phyloP scores from a whole-genome alignment of 371 early-diverging fungal genomes.

The Mucor racemosus region DNA sequence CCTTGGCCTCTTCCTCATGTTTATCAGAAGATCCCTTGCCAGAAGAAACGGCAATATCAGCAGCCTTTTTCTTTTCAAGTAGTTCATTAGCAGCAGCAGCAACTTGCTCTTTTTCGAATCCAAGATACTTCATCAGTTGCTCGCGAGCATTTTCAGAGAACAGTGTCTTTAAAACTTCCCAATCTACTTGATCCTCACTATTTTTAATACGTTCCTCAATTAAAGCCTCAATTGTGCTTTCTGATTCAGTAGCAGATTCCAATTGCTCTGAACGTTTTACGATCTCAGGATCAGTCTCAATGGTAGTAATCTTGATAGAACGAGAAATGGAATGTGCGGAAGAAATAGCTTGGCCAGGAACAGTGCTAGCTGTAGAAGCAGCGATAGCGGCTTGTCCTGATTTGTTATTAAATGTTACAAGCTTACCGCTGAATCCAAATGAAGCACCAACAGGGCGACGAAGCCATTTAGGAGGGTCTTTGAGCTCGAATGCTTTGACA shows the following conservation, averaged over 20 bases:
- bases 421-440: constrained; percentile 91
- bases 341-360: neutral
- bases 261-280: constrained; percentile 67
- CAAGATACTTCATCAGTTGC: constrained; percentile 81
- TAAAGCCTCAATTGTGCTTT: constrained; percentile 48
- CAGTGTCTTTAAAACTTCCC: constrained; percentile 83
- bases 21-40: no score
- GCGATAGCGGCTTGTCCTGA: neutral
- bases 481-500: constrained; percentile 53
- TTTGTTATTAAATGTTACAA: constrained; percentile 68
- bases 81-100: constrained; percentile 1
- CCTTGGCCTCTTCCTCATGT: no score
- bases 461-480: constrained; percentile 95
- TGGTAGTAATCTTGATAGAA: constrained; percentile 47
- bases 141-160: constrained; percentile 83
- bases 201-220: constrained; percentile 59
- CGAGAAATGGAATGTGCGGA: neutral
- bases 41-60: constrained; percentile 9
- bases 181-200: constrained; percentile 61
- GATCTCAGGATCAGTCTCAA: constrained; percentile 71
- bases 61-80: constrained; percentile 4
- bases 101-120: constrained; percentile 75
- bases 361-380: neutral
- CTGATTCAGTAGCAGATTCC: constrained; percentile 58
- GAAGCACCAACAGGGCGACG: constrained; percentile 88